Conservation (phyloP, 805 yeast species). For the Metahyphopichia silvanorum region DNA sequence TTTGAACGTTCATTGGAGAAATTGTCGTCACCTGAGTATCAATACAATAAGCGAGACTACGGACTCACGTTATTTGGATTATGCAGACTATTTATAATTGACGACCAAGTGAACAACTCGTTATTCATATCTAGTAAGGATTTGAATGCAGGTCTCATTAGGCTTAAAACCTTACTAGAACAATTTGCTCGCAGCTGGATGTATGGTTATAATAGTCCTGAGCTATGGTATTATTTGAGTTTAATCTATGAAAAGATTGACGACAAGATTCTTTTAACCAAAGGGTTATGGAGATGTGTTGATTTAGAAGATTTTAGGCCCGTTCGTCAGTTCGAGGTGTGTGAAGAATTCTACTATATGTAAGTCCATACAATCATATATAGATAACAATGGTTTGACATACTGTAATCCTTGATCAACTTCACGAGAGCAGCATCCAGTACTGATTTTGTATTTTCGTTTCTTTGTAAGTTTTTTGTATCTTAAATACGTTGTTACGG, state of each 20-base stretch:
- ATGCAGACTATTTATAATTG: slow-evolving; percentile 46
- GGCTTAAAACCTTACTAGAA: slow-evolving; percentile 48
- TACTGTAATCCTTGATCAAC: too few relatives aligned
- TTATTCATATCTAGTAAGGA: slow-evolving; percentile 56
- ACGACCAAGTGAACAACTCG: slow-evolving; percentile 27
- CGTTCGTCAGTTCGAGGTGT: slow-evolving; percentile 38
- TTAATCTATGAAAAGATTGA: slow-evolving; percentile 57
- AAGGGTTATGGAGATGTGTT: slow-evolving; percentile 60
- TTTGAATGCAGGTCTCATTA: slow-evolving; percentile 55
- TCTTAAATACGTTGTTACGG: background rate
- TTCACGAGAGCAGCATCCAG: too few relatives aligned
- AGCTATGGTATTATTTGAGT: slow-evolving; percentile 69
- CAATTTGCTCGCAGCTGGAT: slow-evolving; percentile 35
- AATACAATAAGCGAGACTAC: slow-evolving; percentile 32
- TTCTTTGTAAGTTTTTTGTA: background rate
- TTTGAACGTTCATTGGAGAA: slow-evolving; percentile 60
- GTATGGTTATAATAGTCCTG: slow-evolving; percentile 41
- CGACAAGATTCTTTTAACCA: slow-evolving; percentile 45
- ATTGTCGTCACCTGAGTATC: slow-evolving; percentile 24
- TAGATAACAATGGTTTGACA: too few relatives aligned
- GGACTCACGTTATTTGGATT: slow-evolving; percentile 54
- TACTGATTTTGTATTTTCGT: background rate
- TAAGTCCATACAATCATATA: too few relatives aligned
- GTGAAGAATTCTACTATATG: slow-evolving; percentile 19
- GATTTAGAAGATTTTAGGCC: slow-evolving; percentile 62